Percentiles rank a stretch among this genome's conserved stretches.
Evolutionary conservation across 129 eudicot species (phyloP).

Genomic region (Artemisia annua): DNA sequence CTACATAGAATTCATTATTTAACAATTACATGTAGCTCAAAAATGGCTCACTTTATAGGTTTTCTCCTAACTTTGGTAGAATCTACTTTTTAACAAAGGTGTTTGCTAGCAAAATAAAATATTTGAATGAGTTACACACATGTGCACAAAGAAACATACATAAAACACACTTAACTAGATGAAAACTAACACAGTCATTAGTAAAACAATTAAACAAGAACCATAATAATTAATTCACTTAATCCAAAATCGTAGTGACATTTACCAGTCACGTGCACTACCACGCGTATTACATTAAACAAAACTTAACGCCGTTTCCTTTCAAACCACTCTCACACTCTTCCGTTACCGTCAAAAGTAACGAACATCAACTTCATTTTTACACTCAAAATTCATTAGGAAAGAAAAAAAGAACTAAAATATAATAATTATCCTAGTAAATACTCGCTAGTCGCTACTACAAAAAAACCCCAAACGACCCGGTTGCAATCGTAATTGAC

Average conservation of each 20-base stretch:
- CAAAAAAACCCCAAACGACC: conserved; percentile 1
- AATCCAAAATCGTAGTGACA: conserved; percentile 13
- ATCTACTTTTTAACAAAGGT: too few relatives aligned
- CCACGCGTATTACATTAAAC: conserved; percentile 21
- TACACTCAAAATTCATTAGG: background rate
- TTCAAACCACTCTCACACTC: background rate
- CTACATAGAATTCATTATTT: too few relatives aligned
- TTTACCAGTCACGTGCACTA: conserved; percentile 32
- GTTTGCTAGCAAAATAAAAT: too few relatives aligned
- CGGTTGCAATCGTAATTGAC: background rate
- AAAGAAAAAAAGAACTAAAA: too few relatives aligned
- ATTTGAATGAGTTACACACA: too few relatives aligned
- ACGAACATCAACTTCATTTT: conserved; percentile 21
- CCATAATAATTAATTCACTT: too few relatives aligned
- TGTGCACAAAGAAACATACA: background rate
- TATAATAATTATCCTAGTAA: too few relatives aligned
- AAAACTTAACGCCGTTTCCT: conserved; percentile 13
- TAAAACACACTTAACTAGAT: too few relatives aligned
- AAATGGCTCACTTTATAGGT: too few relatives aligned
- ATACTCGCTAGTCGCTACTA: background rate
- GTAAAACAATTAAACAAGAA: background rate
- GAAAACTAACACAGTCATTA: background rate
- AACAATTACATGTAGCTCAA: too few relatives aligned
- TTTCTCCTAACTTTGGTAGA: too few relatives aligned
- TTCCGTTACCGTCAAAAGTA: conserved; percentile 27